Evolutionary conservation across 768 basidiomycete genomes (phyloP).

Genomic region (Lactarius trivialis): DNA sequence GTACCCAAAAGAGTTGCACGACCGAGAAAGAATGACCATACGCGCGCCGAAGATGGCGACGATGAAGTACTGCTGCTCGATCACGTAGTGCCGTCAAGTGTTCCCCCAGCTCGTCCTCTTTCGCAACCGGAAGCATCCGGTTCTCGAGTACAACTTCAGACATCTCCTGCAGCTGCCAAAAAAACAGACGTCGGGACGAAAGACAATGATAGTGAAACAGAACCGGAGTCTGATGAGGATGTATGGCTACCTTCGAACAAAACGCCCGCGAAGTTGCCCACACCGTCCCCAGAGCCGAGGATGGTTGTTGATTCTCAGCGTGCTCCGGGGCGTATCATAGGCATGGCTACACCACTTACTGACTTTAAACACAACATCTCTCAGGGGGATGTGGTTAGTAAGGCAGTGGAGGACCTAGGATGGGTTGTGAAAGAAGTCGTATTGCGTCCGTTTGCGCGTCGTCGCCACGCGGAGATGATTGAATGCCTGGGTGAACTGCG

Average conservation of each 20-base stretch:
- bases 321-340: constrained; percentile 69
- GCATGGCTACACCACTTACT: constrained; percentile 60
- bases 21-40: constrained; percentile 56
- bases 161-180: constrained; percentile 16
- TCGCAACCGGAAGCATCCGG: constrained; percentile 28
- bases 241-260: constrained; percentile 27
- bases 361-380: constrained; percentile 71
- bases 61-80: constrained; percentile 23
- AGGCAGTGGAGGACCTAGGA: constrained; percentile 78
- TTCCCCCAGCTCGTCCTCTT: constrained; percentile 10
- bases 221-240: constrained; percentile 41
- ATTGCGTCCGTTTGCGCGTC: constrained; percentile 59
- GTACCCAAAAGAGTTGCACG: constrained; percentile 57
- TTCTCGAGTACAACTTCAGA: constrained; percentile 16
- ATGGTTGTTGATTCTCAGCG: constrained; percentile 41
- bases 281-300: constrained; percentile 27
- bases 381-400: constrained; percentile 72
- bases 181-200: constrained; percentile 25
- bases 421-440: constrained; percentile 66
- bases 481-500: constrained; percentile 68
- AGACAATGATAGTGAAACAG: constrained; percentile 46
- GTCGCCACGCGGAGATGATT: constrained; percentile 62
- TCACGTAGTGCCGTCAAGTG: constrained; percentile 3
- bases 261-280: constrained; percentile 21
- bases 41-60: constrained; percentile 52